Percentiles rank a stretch among this genome's conserved stretches.
phyloP scores from a whole-genome alignment of 2,329 filamentous ascomycete genomes.

The Nigrospora osmanthi region DNA sequence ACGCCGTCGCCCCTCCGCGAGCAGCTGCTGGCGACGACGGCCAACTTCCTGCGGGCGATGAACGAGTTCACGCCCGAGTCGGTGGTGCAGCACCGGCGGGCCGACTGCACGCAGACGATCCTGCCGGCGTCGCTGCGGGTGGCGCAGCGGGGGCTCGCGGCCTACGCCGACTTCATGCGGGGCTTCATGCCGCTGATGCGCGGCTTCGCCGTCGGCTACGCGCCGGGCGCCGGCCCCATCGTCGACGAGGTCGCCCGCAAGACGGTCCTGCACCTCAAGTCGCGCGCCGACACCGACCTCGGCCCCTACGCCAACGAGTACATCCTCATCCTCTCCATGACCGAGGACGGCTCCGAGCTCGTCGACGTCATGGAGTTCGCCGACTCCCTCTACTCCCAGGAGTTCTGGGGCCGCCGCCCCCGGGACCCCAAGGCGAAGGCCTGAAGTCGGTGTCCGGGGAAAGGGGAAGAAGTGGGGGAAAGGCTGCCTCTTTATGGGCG shows the following conservation, averaged over 20 bases:
- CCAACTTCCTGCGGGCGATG: conserved; percentile 4
- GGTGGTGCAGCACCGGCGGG: conserved; percentile 5
- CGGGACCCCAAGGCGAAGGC: too few relatives aligned
- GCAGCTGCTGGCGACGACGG: too few relatives aligned
- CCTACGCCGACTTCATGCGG: conserved; percentile 2
- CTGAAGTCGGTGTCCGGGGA: too few relatives aligned
- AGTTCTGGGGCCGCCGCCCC: too few relatives aligned
- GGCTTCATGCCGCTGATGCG: background rate
- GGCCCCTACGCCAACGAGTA: conserved; percentile 15
- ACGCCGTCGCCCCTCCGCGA: too few relatives aligned
- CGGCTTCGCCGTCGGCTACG: conserved; percentile 2
- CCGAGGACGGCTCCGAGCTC: conserved; percentile 9
- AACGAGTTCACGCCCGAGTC: conserved; percentile 10
- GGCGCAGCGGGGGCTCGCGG: conserved; percentile 2
- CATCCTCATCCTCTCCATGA: conserved; percentile 11
- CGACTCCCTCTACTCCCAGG: conserved; percentile 8
- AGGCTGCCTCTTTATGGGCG: too few relatives aligned
- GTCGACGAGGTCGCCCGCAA: conserved; percentile 11
- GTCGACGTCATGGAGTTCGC: conserved; percentile 13
- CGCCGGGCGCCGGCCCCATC: background rate
- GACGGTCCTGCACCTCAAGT: conserved; percentile 11
- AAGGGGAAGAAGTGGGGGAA: too few relatives aligned
- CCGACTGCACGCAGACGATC: conserved; percentile 4
- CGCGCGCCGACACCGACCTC: conserved; percentile 6
- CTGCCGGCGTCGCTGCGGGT: conserved; percentile 1